Evolutionary conservation across 1,139 yeast species (phyloP).

Genomic region (Pichia sp.): DNA sequence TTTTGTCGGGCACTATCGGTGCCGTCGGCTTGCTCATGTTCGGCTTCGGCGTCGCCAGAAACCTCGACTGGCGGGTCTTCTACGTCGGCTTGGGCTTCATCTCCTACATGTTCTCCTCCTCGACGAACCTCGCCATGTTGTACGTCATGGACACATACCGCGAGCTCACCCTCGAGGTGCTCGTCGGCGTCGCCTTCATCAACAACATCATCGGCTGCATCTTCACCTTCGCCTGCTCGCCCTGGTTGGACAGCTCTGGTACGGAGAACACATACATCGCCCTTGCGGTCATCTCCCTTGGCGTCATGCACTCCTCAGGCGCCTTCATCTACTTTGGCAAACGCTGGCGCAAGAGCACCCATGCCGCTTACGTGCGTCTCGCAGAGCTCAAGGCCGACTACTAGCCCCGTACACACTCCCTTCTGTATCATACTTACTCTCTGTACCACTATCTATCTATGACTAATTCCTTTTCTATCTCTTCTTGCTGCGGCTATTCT

Average conservation of each 20-base stretch:
- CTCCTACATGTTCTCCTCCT: slow-evolving; percentile 39
- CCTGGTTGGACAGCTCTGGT: slow-evolving; percentile 38
- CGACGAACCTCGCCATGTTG: slow-evolving; percentile 40
- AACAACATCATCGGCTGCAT: slow-evolving; percentile 39
- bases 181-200: slow-evolving; percentile 39
- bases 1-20: slow-evolving; percentile 38
- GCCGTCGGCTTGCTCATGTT: slow-evolving; percentile 38
- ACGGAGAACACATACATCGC: slow-evolving; percentile 37
- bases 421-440: neutral
- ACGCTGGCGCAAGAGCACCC: slow-evolving; percentile 38
- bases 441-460: neutral
- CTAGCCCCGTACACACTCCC: neutral
- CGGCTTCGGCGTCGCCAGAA: slow-evolving; percentile 37
- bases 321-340: slow-evolving; percentile 39
- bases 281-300: slow-evolving; percentile 37
- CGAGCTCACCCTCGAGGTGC: slow-evolving; percentile 39
- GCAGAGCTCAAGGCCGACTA: slow-evolving; percentile 22
- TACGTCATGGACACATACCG: slow-evolving; percentile 43
- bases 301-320: slow-evolving; percentile 33
- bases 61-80: slow-evolving; percentile 36
- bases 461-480: neutral
- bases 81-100: slow-evolving; percentile 39
- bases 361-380: slow-evolving; percentile 21
- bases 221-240: slow-evolving; percentile 42
- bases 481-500: neutral